Evolutionary conservation across 345 rosid genomes (phyloP).

Genomic region (Citrus cavaleriei): DNA sequence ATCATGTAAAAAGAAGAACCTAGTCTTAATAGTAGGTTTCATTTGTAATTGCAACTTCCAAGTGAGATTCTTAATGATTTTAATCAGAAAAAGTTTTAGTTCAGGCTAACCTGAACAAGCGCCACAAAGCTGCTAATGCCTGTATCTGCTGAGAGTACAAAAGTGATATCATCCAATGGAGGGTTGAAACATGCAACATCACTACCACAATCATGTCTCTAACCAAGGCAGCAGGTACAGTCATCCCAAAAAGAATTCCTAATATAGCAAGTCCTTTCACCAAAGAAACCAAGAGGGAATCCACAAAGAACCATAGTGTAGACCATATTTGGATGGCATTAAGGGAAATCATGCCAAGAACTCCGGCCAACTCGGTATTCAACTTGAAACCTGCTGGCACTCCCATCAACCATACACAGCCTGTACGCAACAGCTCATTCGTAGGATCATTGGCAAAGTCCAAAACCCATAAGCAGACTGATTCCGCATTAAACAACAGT

Average conservation of each 20-base stretch:
- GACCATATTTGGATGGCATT: conserved; percentile 90
- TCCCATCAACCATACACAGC: conserved; percentile 99
- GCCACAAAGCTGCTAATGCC: conserved; percentile 89
- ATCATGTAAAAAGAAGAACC: neutral
- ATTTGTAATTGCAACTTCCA: neutral
- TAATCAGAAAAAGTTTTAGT: conserved; percentile 2
- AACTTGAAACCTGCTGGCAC: conserved; percentile 97
- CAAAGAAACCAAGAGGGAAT: conserved; percentile 48
- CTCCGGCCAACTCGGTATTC: conserved; percentile 83
- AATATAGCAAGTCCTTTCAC: conserved; percentile 56
- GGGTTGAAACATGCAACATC: conserved; percentile 63
- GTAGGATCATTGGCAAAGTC: conserved; percentile 53
- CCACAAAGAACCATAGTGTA: conserved; percentile 65
- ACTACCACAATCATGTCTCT: conserved; percentile 55
- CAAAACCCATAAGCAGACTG: conserved; percentile 44
- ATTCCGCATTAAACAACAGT: conserved; percentile 48
- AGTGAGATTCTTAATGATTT: neutral
- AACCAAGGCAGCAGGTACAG: conserved; percentile 65
- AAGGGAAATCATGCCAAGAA: conserved; percentile 78
- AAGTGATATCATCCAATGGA: conserved; percentile 69
- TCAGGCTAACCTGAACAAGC: conserved; percentile 69
- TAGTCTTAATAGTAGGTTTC: neutral
- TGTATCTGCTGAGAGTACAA: conserved; percentile 73
- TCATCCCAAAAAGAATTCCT: conserved; percentile 71
- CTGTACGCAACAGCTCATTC: conserved; percentile 73